Evolutionary conservation across 2,329 filamentous ascomycete species (phyloP).

Genomic region (Colletotrichum liriopes): DNA sequence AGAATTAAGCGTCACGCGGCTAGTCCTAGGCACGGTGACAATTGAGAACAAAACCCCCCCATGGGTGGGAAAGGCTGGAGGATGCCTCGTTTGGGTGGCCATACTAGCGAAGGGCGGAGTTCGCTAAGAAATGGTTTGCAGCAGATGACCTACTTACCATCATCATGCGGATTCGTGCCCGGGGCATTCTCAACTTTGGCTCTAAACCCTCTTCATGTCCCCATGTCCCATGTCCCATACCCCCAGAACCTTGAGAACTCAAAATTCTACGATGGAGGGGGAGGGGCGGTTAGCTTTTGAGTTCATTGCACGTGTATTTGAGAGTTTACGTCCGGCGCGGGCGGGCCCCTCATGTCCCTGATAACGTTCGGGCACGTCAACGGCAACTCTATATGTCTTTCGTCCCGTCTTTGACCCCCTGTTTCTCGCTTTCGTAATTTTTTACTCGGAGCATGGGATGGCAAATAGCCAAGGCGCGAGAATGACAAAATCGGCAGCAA

Average conservation of each 20-base stretch:
- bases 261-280: neutral
- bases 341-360: neutral
- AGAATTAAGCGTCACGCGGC: too few species aligned
- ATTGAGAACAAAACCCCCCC: too few species aligned
- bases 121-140: neutral
- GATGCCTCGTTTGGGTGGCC: neutral
- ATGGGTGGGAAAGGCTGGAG: neutral
- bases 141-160: neutral
- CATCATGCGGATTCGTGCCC: neutral
- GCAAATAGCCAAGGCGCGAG: neutral
- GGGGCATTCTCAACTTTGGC: neutral
- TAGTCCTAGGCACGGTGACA: too few species aligned
- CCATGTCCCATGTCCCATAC: neutral
- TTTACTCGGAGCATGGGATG: neutral
- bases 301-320: neutral
- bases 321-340: neutral
- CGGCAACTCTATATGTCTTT: neutral
- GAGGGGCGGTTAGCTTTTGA: neutral
- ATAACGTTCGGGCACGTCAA: neutral
- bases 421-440: neutral
- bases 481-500: neutral
- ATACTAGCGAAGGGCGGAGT: neutral
- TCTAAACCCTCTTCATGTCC: neutral
- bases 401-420: neutral
- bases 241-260: neutral